Evolutionary conservation across 1,284 basidiomycete species (phyloP), one percentile per base, ranked within the genome.

Genomic region (Fistulinella cinereoalba): DNA sequence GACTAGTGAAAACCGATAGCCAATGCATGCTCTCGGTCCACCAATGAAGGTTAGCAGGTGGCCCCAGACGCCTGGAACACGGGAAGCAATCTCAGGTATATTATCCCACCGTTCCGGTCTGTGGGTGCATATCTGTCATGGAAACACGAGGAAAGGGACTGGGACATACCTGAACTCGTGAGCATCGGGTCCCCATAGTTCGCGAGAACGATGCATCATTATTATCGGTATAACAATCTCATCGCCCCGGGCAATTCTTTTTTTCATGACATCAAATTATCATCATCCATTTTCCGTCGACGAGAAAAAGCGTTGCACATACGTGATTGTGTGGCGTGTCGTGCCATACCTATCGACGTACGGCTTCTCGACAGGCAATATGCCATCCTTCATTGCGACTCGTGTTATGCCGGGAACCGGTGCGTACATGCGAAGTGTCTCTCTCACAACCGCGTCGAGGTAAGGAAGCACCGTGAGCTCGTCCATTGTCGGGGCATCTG

Each of bases 401-500:
- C 88, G 76, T 15, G 75, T 61, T 0, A 80, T 80, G 3, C 56
- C 57, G 0, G 78, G 66, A 0, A 87, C 83, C 1, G 87, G 86
- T 0, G 80, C 56, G 55, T 83, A 71, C 12, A 90, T 51, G 6
- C 90, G 76, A 32, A 92, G 68, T 0, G 74, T 72, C 65, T 93
- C 90, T 18, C 80, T 77, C 4, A 87, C 70, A 9, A 90, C 81
- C 25, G 69, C 66, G 52, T 84, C 81, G 18, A 84, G 79, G 52
- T 82, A 84, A 3, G 75, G 73, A 4, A 84, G 67, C 3, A 71
- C 60, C 43, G 76, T 75, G 16, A 85, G 69, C 38, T 81, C 72
- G 16, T 85, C 82, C 76, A 82, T 80, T 0, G 75, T 73, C 2
- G 78, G 78, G 6, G 59, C 72, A 18, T 82, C 77, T 0, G 71